A percentile compares a stretch with the other conserved stretches of the same genome.
Evolutionary conservation across 306 rosid species (phyloP).

Genomic region (Trifolium subterraneum): DNA sequence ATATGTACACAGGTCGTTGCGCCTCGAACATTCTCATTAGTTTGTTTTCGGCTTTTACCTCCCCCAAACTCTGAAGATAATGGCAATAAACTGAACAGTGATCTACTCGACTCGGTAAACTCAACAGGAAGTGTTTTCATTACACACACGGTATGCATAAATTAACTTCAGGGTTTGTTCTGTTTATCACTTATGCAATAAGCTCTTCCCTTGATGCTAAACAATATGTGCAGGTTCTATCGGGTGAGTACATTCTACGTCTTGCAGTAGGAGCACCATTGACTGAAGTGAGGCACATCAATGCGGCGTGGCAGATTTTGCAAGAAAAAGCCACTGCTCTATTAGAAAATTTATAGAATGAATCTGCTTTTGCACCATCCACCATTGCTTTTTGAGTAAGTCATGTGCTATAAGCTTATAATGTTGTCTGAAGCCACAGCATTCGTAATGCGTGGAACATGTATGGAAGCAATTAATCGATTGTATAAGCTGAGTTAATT

Average conservation of each 20-base stretch:
- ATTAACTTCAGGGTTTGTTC: background rate
- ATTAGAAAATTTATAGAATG: slow-evolving; percentile 46
- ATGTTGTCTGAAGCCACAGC: background rate
- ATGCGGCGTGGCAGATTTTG: slow-evolving; percentile 72
- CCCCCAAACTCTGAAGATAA: slow-evolving; percentile 51
- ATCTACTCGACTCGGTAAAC: slow-evolving; percentile 70
- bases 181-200: background rate
- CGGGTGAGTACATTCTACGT: slow-evolving; percentile 76
- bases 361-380: slow-evolving; percentile 27
- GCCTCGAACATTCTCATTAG: slow-evolving; percentile 79
- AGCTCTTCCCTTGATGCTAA: slow-evolving; percentile 33
- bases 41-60: slow-evolving; percentile 83
- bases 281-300: slow-evolving; percentile 82
- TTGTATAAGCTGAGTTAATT: background rate
- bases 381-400: slow-evolving; percentile 22
- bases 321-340: slow-evolving; percentile 79
- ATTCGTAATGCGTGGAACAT: background rate
- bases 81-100: slow-evolving; percentile 65
- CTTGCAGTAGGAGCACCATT: slow-evolving; percentile 93
- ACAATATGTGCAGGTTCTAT: slow-evolving; percentile 70
- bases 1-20: slow-evolving; percentile 57
- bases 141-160: slow-evolving; percentile 80
- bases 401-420: slow-evolving; percentile 1
- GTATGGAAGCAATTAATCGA: background rate
- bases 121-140: slow-evolving; percentile 75